phyloP scores from a whole-genome alignment of 257 asterid genomes.

The Jasminum sambac region DNA sequence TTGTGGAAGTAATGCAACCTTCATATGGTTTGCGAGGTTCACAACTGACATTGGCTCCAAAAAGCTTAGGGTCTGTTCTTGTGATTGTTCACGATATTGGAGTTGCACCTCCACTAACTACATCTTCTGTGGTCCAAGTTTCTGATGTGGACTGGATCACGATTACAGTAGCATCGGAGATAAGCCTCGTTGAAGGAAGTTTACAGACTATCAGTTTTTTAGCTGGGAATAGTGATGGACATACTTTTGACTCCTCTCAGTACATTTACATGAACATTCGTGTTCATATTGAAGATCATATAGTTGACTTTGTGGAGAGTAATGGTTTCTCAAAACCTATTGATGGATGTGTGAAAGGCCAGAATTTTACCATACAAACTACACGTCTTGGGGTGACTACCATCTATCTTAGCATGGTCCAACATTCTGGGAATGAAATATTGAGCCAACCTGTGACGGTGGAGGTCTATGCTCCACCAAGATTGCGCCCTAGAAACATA shows the following conservation, averaged over 20 bases:
- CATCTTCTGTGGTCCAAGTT: conserved; percentile 73
- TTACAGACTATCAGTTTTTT: conserved; percentile 45
- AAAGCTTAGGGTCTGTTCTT: conserved; percentile 66
- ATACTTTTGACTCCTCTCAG: conserved; percentile 69
- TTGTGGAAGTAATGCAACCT: conserved; percentile 52
- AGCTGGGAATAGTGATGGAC: conserved; percentile 72
- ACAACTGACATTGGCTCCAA: conserved; percentile 76
- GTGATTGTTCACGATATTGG: conserved; percentile 77
- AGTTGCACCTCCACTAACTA: conserved; percentile 69
- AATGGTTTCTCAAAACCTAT: conserved; percentile 28
- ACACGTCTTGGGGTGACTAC: conserved; percentile 67
- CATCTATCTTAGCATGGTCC: conserved; percentile 66
- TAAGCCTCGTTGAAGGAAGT: conserved; percentile 75
- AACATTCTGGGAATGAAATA: conserved; percentile 66
- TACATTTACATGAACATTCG: conserved; percentile 60
- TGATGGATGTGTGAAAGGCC: conserved; percentile 41
- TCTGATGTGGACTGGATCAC: conserved; percentile 89
- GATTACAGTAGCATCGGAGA: conserved; percentile 56
- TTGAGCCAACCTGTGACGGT: conserved; percentile 62
- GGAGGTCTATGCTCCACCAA: conserved; percentile 86
- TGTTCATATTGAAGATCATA: conserved; percentile 62
- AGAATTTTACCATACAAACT: conserved; percentile 62
- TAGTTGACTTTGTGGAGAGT: conserved; percentile 56
- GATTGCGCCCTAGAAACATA: conserved; percentile 59
- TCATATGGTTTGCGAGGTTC: conserved; percentile 49